Evolutionary conservation across 768 basidiomycete species (phyloP), one percentile per base, ranked within the genome.

Genomic region (Boletus tylopilopsis): DNA sequence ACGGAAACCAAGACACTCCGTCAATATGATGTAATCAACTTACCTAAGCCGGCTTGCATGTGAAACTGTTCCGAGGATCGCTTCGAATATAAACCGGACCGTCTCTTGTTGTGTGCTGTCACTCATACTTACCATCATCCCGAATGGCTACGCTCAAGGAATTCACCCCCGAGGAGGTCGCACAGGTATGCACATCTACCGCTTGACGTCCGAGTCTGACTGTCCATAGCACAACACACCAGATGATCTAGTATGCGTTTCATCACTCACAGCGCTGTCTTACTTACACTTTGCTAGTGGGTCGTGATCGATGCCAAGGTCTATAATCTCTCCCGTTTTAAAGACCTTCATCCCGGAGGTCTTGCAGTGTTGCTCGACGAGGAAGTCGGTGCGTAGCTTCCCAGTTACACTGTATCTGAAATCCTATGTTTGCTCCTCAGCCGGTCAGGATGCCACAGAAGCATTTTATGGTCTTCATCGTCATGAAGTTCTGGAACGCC

Each of bases 401-500:
- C n/a, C 33, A 18, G 36, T 13, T 16, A 6, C 15, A 23, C 25
- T 42, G 19, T 24, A n/a, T n/a, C n/a, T 23, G 22, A 37, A 32
- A 24, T 34, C 22, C 47, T 23, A 49, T 30, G 23, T 8, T 27
- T 49, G 19, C 42, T 32, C 44, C 51, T 36, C 41, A 85, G 90
- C 89, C 43, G 93, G 91, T 9, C 77, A 89, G 65, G 93, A 96
- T 59, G 86, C 85, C 1, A 95, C 93, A 0, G 86, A 91, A 30
- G 78, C 79, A 5, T 96, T 97, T 74, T 96, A 85, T 60, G 81
- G 87, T 45, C 82, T 97, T 34, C 94, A 98, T 64, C 80, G 90
- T 21, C 79, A 85, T 35, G 93, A 95, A 60, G 82, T 96, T 15
- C 77, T 97, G 37, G 71, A 77, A 49, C 82, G 77, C 55, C 84